These are phyloP conservation scores for Dioszegia hungarica DNA, from an alignment of 768 basidiomycete genomes.

Conservation along the genomic window DNA sequence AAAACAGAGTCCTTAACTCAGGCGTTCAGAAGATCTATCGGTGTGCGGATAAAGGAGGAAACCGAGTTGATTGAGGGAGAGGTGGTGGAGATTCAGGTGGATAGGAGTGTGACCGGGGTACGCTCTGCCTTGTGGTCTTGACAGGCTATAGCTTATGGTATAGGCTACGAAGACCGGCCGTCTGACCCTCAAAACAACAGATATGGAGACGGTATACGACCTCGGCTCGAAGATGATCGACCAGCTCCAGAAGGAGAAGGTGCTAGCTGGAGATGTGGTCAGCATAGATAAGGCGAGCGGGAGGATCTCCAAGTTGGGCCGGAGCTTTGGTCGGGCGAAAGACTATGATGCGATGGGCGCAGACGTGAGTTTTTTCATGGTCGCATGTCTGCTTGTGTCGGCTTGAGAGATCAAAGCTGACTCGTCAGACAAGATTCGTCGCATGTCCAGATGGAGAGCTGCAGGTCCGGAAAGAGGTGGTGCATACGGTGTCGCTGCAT, in stretches of 20 bases:
- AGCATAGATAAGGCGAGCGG: constrained; percentile 97
- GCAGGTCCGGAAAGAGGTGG: constrained; percentile 94
- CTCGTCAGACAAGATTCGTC: constrained; percentile 83
- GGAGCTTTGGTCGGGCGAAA: constrained; percentile 92
- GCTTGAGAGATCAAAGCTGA: neutral
- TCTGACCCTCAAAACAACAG: constrained; percentile 93
- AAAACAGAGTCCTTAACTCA: constrained; percentile 98
- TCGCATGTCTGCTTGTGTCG: neutral
- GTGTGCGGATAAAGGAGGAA: constrained; percentile 95
- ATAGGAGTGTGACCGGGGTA: constrained; percentile 92
- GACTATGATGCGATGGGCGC: constrained; percentile 99
- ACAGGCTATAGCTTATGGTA: neutral
- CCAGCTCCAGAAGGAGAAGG: constrained; percentile 92
- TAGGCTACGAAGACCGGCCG: constrained; percentile 98
- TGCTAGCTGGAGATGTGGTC: constrained; percentile 85
- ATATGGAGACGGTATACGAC: constrained; percentile 99
- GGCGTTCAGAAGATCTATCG: constrained; percentile 91
- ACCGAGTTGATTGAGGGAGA: constrained; percentile 96
- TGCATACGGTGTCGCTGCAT: constrained; percentile 94
- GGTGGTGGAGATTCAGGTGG: constrained; percentile 97
- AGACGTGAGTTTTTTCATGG: constrained; percentile 61
- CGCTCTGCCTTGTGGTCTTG: constrained; percentile 21
- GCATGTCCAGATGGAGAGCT: constrained; percentile 97
- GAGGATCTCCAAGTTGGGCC: constrained; percentile 90
- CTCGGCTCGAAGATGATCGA: constrained; percentile 99